phyloP scores from a whole-genome alignment of 2,329 filamentous ascomycete species.

The Mariannaea elegans region DNA sequence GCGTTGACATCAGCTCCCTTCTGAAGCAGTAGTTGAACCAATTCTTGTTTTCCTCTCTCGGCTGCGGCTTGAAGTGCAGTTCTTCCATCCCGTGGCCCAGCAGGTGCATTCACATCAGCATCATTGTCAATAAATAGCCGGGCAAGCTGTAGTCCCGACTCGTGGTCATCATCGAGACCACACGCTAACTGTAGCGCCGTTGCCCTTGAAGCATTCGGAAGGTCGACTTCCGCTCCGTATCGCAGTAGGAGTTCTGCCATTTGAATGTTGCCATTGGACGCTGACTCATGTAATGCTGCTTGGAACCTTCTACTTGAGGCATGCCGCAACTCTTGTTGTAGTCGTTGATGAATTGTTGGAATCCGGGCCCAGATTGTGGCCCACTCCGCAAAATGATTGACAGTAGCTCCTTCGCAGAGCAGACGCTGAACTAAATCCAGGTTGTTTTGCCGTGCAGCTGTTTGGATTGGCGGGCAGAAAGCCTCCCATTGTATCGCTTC shows the following conservation, averaged over 20 bases:
- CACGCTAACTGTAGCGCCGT: not conserved
- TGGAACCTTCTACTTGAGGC: not conserved
- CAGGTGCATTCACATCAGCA: not conserved
- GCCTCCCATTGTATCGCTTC: not conserved
- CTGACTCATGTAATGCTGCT: slow-evolving; percentile 2
- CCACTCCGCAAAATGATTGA: not conserved
- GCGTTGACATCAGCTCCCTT: not conserved
- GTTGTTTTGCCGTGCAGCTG: not conserved
- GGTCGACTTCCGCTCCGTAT: not conserved
- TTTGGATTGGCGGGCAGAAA: not conserved
- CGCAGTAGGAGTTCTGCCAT: not conserved
- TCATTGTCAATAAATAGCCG: not conserved
- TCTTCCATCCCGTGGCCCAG: not conserved
- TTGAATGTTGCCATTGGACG: not conserved
- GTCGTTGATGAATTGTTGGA: not conserved
- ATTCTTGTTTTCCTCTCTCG: not conserved
- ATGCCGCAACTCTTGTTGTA: not conserved
- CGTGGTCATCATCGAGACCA: not conserved
- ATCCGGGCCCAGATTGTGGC: not conserved
- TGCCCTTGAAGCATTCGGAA: not conserved
- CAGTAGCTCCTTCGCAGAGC: not conserved
- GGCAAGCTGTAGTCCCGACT: not conserved
- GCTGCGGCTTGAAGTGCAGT: not conserved
- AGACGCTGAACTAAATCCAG: not conserved
- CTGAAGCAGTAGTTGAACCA: too few species aligned